Percentiles rank a stretch among this genome's conserved stretches.
Evolutionary conservation across 2,329 filamentous ascomycete species (phyloP).

Genomic region (Chaetomiaceae sp.): DNA sequence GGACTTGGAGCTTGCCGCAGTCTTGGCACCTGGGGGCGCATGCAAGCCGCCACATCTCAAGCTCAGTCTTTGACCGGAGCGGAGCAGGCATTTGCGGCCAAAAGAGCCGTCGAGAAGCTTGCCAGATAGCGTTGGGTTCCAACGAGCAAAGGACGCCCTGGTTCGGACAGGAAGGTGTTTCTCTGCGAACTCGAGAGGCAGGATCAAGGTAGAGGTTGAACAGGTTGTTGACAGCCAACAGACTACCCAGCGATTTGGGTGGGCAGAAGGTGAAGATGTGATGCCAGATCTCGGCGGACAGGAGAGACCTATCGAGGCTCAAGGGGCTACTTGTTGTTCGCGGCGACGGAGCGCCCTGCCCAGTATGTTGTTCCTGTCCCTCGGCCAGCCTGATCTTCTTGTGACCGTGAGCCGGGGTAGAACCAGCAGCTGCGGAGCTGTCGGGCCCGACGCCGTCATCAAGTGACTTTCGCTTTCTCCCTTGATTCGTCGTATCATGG

Average conservation of each 20-base stretch:
- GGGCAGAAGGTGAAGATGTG: slow-evolving; percentile 63
- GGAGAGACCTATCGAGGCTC: slow-evolving; percentile 28
- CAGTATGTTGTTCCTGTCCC: neutral
- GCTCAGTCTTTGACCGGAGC: slow-evolving; percentile 59
- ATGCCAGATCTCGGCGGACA: slow-evolving; percentile 64
- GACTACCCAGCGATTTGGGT: slow-evolving; percentile 57
- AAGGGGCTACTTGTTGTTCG: neutral
- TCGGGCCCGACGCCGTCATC: slow-evolving; percentile 10
- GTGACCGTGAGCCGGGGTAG: neutral
- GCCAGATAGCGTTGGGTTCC: slow-evolving; percentile 66
- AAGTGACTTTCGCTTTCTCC: slow-evolving; percentile 29
- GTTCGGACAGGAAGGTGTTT: slow-evolving; percentile 31
- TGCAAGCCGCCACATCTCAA: slow-evolving; percentile 71
- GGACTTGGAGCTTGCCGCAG: slow-evolving; percentile 47
- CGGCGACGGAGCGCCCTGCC: neutral
- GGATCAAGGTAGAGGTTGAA: slow-evolving; percentile 59
- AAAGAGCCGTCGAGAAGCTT: slow-evolving; percentile 59
- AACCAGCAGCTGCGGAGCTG: neutral
- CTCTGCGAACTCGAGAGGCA: slow-evolving; percentile 31
- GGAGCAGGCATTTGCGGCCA: slow-evolving; percentile 66
- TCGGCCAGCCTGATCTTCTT: slow-evolving; percentile 31
- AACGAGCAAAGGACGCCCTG: slow-evolving; percentile 32
- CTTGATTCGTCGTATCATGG: slow-evolving; percentile 23
- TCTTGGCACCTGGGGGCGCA: slow-evolving; percentile 62
- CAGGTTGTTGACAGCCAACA: slow-evolving; percentile 62